A percentile compares a stretch with the other conserved stretches of the same genome.
phyloP scores from a whole-genome alignment of 2,329 filamentous ascomycete species.

The Phoma sp. region DNA sequence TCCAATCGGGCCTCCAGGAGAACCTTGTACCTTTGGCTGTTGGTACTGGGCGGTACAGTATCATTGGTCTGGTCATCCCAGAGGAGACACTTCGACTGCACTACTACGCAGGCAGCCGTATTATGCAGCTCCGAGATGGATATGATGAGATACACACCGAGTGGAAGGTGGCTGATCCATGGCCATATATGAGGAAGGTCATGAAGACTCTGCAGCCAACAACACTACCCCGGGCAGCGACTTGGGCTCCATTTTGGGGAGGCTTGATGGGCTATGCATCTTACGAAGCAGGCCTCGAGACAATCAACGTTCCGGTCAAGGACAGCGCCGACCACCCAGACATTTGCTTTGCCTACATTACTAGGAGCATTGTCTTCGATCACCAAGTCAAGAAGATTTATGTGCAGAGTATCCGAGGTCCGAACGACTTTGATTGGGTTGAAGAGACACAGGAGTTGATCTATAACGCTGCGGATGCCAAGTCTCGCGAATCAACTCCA shows the following conservation, averaged over 20 bases:
- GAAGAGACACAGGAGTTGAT: conserved; percentile 39
- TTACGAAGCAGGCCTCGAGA: conserved; percentile 79
- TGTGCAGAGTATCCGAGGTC: conserved; percentile 68
- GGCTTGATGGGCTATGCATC: conserved; percentile 85
- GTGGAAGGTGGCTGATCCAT: conserved; percentile 42
- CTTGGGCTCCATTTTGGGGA: conserved; percentile 71
- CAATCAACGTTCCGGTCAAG: conserved; percentile 57
- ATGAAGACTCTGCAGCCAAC: conserved; percentile 40
- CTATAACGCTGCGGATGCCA: conserved; percentile 36
- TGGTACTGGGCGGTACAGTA: conserved; percentile 70
- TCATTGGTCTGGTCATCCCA: conserved; percentile 70
- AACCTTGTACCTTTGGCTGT: conserved; percentile 49
- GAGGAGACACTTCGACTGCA: conserved; percentile 54
- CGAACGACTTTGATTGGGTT: conserved; percentile 55
- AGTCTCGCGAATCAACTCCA: conserved; percentile 40
- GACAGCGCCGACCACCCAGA: conserved; percentile 62
- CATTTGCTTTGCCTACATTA: conserved; percentile 76
- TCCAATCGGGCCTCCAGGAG: conserved; percentile 56
- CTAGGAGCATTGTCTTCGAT: conserved; percentile 78
- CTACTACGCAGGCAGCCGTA: conserved; percentile 36
- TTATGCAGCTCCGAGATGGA: conserved; percentile 40
- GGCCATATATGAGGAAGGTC: conserved; percentile 49
- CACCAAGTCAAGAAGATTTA: conserved; percentile 67
- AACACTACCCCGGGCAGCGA: conserved; percentile 31
- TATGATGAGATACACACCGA: conserved; percentile 34